Base-by-base conservation (phyloP, 176 grass and related monocot species). In the Triticum timopheevii region DNA sequence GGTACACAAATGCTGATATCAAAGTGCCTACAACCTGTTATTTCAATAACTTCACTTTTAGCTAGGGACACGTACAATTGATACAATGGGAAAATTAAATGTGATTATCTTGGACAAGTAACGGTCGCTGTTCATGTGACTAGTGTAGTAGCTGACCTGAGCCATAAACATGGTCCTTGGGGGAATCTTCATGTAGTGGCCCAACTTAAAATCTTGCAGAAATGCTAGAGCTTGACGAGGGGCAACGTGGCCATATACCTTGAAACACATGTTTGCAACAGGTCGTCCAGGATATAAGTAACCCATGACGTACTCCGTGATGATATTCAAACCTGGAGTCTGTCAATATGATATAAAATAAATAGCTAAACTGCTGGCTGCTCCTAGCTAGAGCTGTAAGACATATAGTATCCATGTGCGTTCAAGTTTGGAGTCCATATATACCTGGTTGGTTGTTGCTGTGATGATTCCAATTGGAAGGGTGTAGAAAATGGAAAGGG, bases 91-190 rank as follows among this genome's bases (percentile, higher is more conserved):
- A 25, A 75, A 75, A 50, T 44, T 44, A 44, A 44, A 44, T 44
- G 34, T 28, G 42, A 44, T 30, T 76, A 30, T 17, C 17, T 31
- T 50, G 15, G 47, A 76, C 15, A 31, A 65, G 52, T 67, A 66
- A 28, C 8, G 45, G 15, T 4, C 9, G 20, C 2, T 69, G 22
- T 52, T 33, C n/a, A 3, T 10, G 25, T 70, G 6, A 24, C 33
- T 52, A 76, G 44, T 67, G 3, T 9, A 84, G 54, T 70, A 88
- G 62, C 79, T 89, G 67, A 96, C 95, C 90, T 95, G 96, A 84
- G 96, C 96, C 91, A 98, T 98, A 64, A 98, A 98, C 96, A 98
- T 98, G 4, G 91, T 95, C 80, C 93, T 86, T 33, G 96, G 96
- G 4, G 96, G 93, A 52, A 95, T 95, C 88, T 98, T 98, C 96